phyloP scores from a whole-genome alignment of 345 rosid genomes.

The Melaleuca alternifolia region DNA sequence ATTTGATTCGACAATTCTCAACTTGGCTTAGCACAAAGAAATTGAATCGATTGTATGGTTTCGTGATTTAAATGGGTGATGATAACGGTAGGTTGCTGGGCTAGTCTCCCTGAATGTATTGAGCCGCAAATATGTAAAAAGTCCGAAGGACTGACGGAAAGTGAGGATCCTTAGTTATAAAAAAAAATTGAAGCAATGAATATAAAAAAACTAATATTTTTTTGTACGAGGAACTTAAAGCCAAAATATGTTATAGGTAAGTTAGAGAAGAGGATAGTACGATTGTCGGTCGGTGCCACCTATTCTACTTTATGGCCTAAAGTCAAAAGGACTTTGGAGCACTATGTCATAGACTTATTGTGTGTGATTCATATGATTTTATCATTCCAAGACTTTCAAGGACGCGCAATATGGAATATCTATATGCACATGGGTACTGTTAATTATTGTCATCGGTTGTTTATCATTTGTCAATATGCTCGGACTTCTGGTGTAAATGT shows the following conservation, averaged over 20 bases:
- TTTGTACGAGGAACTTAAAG: background rate
- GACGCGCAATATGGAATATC: background rate
- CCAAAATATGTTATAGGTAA: background rate
- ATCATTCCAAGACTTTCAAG: background rate
- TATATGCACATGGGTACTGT: background rate
- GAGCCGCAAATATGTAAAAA: too few species aligned
- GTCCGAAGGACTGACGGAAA: too few species aligned
- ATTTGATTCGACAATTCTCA: background rate
- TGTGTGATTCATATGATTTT: background rate
- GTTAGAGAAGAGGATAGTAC: background rate
- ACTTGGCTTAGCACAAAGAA: background rate
- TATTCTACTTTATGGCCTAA: background rate
- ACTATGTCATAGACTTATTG: background rate
- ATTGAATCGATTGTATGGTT: too few species aligned
- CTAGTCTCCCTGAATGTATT: too few species aligned
- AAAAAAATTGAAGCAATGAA: too few species aligned
- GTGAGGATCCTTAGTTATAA: too few species aligned
- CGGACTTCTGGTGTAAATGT: background rate
- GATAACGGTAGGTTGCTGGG: too few species aligned
- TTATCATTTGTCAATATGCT: background rate
- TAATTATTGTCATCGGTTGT: background rate
- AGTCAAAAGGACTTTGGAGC: background rate
- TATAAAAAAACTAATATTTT: too few species aligned
- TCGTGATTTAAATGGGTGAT: too few species aligned
- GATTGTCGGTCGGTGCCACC: background rate